Evolutionary conservation across 2,329 filamentous ascomycete genomes (phyloP).

Genomic region (Aspergillus intermedius): DNA sequence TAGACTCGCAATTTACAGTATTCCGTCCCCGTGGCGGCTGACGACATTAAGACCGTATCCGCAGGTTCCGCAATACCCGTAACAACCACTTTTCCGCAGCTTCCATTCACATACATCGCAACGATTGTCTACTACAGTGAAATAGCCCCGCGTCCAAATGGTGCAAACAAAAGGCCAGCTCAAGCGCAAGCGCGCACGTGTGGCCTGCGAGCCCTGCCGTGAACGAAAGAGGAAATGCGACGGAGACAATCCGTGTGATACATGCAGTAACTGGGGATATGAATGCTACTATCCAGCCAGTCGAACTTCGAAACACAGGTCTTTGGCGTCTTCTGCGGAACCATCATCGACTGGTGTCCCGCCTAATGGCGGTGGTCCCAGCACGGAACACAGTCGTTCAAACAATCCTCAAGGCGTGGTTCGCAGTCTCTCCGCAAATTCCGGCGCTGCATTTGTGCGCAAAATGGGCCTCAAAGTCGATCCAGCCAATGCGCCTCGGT

Average conservation of each 20-base stretch:
- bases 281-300: slow-evolving; percentile 18
- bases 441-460: slow-evolving; percentile 48
- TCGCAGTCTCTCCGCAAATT: slow-evolving; percentile 46
- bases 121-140: neutral
- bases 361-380: slow-evolving; percentile 13
- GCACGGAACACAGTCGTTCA: neutral
- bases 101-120: neutral
- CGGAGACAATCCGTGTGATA: slow-evolving; percentile 18
- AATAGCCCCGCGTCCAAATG: neutral
- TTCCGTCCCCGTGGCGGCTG: neutral
- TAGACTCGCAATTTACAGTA: too few species aligned
- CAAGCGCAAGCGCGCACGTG: slow-evolving; percentile 16
- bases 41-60: neutral
- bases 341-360: slow-evolving; percentile 4
- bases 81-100: neutral
- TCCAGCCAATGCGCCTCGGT: slow-evolving; percentile 45
- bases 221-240: slow-evolving; percentile 26
- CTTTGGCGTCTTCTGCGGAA: neutral
- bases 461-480: slow-evolving; percentile 48
- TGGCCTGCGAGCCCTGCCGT: slow-evolving; percentile 24
- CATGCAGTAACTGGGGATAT: slow-evolving; percentile 24
- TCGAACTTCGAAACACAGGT: neutral
- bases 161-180: neutral
- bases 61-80: neutral
- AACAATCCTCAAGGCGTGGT: neutral